Base-by-base conservation (phyloP, 345 rosid species). In the Laguncularia racemosa region DNA sequence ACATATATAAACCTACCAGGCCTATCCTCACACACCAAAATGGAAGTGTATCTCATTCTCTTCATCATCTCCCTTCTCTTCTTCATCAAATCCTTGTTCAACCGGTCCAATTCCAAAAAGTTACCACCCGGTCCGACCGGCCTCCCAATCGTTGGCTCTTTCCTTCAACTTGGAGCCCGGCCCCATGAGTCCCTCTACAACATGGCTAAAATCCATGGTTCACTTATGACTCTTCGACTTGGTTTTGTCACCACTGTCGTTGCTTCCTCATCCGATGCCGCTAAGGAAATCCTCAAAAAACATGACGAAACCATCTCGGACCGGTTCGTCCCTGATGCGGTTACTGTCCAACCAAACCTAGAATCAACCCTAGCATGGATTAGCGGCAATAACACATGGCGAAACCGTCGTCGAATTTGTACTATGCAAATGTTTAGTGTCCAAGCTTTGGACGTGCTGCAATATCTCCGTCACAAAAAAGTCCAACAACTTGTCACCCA, bases 391-490 rank as follows among this genome's bases (percentile, higher is more conserved):
- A 48, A 46, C 18, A 47, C 4, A 28, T 76, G 81, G 81, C 67
- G 74, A 16, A 66, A 53, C 62, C 74, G 75, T 12, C 73, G 82
- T 28, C 68, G 78, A n/a, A 13, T 68, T 2, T 78, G 79, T 67
- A 67, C 48, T 65, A 60, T 65, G n/a, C 64, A 78, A 20, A 2
- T 78, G 58, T 68, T 78, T 48, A 40, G 74, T 14, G 50, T 52
- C 28, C 70, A 60, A 15, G 55, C 63, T 26, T 67, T 78, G 43
- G 72, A 71, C 61, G 55, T 59, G 15, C 53, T 60, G 43, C 71
- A 71, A 52, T 65, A 66, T 68, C 56, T 72, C 17, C 64, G 77
- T 16, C 74, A 62, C 52, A 48, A 59, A 14, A 76, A 65, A 59
- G 73, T 69, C 40, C 51, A 58, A 47, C 71, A 72, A 56, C 74